These are phyloP conservation scores for Teunomyces panamensis DNA, from an alignment of 805 yeast genomes.

Conservation along the genomic window DNA sequence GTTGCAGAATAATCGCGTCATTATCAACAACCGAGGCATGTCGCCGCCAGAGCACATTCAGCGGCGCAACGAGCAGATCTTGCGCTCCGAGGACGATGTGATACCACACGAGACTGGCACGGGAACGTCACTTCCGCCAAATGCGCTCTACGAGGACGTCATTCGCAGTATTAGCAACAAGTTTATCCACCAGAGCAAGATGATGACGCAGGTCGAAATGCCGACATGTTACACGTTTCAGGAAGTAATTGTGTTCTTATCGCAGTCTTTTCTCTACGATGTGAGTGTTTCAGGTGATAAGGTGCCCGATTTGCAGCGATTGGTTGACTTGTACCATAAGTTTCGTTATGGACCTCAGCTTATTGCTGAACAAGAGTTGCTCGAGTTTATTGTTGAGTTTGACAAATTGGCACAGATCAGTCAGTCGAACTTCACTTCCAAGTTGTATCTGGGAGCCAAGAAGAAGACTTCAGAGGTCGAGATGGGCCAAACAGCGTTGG, in stretches of 20 bases:
- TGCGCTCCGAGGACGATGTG: slow-evolving; percentile 13
- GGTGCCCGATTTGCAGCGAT: slow-evolving; percentile 12
- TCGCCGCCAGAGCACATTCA: slow-evolving; percentile 42
- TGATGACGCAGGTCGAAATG: slow-evolving; percentile 29
- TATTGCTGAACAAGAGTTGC: slow-evolving; percentile 57
- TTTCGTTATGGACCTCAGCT: slow-evolving; percentile 64
- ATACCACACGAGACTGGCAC: slow-evolving; percentile 14
- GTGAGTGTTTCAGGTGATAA: background rate
- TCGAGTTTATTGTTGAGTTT: slow-evolving; percentile 48
- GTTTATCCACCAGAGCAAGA: slow-evolving; percentile 44
- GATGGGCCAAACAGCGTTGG: background rate
- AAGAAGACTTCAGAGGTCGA: background rate
- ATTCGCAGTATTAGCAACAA: slow-evolving; percentile 60
- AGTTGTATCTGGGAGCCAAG: background rate
- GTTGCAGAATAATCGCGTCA: slow-evolving; percentile 20
- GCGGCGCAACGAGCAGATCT: slow-evolving; percentile 20
- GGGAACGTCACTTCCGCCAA: slow-evolving; percentile 23
- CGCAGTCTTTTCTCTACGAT: slow-evolving; percentile 3
- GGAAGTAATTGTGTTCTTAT: slow-evolving; percentile 39
- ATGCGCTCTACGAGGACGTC: slow-evolving; percentile 49
- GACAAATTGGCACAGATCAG: slow-evolving; percentile 14
- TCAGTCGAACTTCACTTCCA: slow-evolving; percentile 1
- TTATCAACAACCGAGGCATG: slow-evolving; percentile 39
- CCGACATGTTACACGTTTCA: slow-evolving; percentile 33
- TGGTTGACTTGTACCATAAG: slow-evolving; percentile 58